These are phyloP conservation scores for Sordariomycetes sp. DNA, from an alignment of 2,329 filamentous ascomycete species.

Conservation along the genomic window DNA sequence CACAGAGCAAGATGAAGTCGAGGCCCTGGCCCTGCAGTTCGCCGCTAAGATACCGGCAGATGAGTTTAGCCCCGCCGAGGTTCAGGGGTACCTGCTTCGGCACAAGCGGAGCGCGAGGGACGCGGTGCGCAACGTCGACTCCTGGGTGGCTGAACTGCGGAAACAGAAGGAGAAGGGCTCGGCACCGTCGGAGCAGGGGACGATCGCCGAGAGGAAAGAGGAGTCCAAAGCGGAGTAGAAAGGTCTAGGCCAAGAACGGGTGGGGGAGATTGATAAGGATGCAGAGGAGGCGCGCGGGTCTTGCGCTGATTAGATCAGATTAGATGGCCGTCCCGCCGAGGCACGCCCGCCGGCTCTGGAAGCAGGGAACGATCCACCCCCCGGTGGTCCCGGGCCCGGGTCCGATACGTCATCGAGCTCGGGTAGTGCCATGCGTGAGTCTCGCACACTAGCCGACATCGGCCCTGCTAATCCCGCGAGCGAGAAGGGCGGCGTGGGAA, in stretches of 20 bases:
- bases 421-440: neutral
- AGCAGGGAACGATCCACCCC: neutral
- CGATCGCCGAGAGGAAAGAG: neutral
- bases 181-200: constrained; percentile 13
- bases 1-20: constrained; percentile 15
- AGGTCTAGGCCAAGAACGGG: neutral
- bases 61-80: constrained; percentile 46
- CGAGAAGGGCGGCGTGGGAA: neutral
- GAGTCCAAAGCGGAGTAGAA: neutral
- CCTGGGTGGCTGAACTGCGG: constrained; percentile 35
- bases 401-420: neutral
- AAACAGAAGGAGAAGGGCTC: constrained; percentile 19
- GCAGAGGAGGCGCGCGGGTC: neutral
- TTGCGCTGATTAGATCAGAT: neutral
- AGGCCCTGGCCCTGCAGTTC: constrained; percentile 19
- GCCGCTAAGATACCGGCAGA: constrained; percentile 34
- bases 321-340: too few species aligned
- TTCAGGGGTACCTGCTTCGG: constrained; percentile 44
- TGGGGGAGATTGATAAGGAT: neutral
- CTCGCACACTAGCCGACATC: neutral
- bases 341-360: too few species aligned
- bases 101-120: constrained; percentile 37
- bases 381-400: neutral
- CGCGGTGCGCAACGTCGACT: constrained; percentile 30
- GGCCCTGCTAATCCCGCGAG: neutral